Conservation (phyloP, 1,139 yeast genomes). For the Debaryomyces udenii region DNA sequence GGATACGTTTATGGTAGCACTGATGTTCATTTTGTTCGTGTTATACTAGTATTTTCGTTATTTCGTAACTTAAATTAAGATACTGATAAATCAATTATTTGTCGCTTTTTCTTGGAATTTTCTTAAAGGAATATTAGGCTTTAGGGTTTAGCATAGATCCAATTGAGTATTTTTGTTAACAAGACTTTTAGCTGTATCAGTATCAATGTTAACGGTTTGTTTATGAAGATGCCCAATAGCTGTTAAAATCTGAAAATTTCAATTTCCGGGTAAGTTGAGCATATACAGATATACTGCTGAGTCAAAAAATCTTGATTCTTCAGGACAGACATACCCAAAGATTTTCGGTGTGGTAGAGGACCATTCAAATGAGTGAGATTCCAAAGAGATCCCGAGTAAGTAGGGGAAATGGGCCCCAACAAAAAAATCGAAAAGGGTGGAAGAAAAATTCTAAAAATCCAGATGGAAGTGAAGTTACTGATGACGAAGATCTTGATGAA, state of each 20-base stretch:
- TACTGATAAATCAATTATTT: too few relatives aligned
- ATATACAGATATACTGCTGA: too few relatives aligned
- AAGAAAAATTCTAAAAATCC: conserved; percentile 11
- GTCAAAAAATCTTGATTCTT: neutral
- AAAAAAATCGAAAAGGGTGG: conserved; percentile 10
- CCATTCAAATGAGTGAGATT: conserved; percentile 3
- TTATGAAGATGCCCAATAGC: too few relatives aligned
- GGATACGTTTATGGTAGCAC: conserved; percentile 73
- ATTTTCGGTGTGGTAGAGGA: neutral
- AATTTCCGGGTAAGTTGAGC: conserved; percentile 6
- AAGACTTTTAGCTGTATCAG: too few relatives aligned
- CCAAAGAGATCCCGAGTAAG: conserved; percentile 22
- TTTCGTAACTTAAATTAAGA: neutral
- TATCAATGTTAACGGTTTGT: too few relatives aligned
- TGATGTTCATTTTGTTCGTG: conserved; percentile 52
- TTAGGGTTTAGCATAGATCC: too few relatives aligned
- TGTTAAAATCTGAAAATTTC: conserved; percentile 6
- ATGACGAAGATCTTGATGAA: conserved; percentile 37
- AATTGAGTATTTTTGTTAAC: too few relatives aligned
- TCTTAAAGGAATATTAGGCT: too few relatives aligned
- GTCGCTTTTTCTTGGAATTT: too few relatives aligned
- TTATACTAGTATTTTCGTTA: neutral
- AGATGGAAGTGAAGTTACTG: conserved; percentile 15
- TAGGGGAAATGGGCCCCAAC: conserved; percentile 18
- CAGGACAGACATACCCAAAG: neutral